phyloP scores from a whole-genome alignment of 2,329 filamentous ascomycete species.

The Epichloe gansuensis region DNA sequence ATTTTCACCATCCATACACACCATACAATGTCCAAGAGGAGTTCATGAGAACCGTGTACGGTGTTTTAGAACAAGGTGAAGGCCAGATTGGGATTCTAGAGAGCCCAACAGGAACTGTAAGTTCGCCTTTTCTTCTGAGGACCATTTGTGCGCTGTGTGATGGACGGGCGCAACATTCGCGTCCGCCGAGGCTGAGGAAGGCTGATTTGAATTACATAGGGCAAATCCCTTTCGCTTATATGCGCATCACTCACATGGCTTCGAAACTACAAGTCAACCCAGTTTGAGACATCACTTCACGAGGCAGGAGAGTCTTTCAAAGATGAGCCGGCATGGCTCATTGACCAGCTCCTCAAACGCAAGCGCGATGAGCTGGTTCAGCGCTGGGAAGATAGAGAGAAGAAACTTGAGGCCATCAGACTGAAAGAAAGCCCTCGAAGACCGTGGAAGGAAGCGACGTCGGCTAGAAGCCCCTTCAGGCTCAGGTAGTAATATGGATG shows the following conservation, averaged over 20 bases:
- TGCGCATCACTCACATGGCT: conserved; percentile 85
- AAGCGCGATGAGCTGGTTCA: conserved; percentile 54
- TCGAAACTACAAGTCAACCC: conserved; percentile 60
- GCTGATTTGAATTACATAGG: conserved; percentile 29
- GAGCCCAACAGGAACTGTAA: conserved; percentile 72
- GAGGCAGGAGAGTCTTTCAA: conserved; percentile 32
- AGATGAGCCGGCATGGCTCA: conserved; percentile 75
- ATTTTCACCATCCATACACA: conserved; percentile 79
- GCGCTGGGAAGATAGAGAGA: conserved; percentile 61
- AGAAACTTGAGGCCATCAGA: conserved; percentile 52
- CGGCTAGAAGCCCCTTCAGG: conserved; percentile 26
- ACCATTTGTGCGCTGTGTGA: not conserved
- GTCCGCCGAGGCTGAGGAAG: too few species aligned
- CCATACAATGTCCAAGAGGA: conserved; percentile 80
- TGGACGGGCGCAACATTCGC: not conserved
- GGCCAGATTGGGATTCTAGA: conserved; percentile 82
- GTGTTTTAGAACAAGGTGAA: conserved; percentile 55
- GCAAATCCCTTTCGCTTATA: conserved; percentile 85
- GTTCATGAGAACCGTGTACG: conserved; percentile 77
- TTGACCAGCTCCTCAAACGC: conserved; percentile 61
- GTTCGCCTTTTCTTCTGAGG: conserved; percentile 8
- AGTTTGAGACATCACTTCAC: conserved; percentile 41
- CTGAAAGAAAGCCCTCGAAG: conserved; percentile 48
- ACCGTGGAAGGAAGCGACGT: conserved; percentile 33
- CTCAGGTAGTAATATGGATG: conserved; percentile 3